Evolutionary conservation across 2,329 filamentous ascomycete species (phyloP).

Genomic region (Fusarium decemcellulare): DNA sequence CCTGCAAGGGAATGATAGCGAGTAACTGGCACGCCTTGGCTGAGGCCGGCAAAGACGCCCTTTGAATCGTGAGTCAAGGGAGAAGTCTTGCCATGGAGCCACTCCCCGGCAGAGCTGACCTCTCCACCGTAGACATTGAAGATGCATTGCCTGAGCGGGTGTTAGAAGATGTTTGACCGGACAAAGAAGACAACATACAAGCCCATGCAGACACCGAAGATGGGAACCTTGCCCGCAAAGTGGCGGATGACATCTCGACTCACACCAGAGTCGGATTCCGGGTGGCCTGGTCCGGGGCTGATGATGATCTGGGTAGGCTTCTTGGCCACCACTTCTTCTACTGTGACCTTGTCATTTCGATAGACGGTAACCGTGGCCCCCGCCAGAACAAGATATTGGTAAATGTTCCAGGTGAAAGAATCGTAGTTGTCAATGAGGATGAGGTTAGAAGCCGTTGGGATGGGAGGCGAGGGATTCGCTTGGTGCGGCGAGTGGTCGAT

Average conservation of each 20-base stretch:
- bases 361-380: constrained; percentile 91
- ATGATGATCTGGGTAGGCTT: constrained; percentile 95
- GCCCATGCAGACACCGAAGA: constrained; percentile 99
- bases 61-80: constrained; percentile 89
- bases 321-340: constrained; percentile 86
- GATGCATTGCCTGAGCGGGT: constrained; percentile 84
- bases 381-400: constrained; percentile 97
- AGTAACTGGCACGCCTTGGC: constrained; percentile 88
- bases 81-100: constrained; percentile 97
- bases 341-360: constrained; percentile 90
- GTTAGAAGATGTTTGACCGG: background rate
- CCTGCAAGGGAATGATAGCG: constrained; percentile 97
- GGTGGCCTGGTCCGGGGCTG: constrained; percentile 95
- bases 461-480: constrained; percentile 78
- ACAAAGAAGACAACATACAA: constrained; percentile 70
- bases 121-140: constrained; percentile 93
- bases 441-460: constrained; percentile 88
- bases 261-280: constrained; percentile 90
- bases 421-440: constrained; percentile 99
- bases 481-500: constrained; percentile 91
- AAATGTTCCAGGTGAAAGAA: constrained; percentile 99
- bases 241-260: constrained; percentile 92
- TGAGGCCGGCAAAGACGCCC: constrained; percentile 89
- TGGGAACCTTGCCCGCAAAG: constrained; percentile 94
- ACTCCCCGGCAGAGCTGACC: constrained; percentile 94